Conservation (phyloP, 1,284 basidiomycete genomes). For the Heimioporus punctisporus region DNA sequence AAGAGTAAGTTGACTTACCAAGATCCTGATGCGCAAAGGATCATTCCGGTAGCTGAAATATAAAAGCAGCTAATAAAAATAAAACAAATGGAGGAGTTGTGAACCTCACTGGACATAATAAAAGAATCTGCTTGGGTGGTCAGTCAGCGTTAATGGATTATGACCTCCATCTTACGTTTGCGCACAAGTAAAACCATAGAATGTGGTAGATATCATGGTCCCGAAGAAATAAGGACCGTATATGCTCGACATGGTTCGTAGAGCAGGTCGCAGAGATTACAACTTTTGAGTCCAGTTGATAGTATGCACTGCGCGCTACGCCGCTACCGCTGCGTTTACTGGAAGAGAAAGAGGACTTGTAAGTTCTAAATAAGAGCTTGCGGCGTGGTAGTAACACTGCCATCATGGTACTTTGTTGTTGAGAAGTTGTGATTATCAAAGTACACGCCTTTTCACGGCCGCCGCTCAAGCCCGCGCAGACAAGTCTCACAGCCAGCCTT, state of each 20-base stretch:
- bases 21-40: neutral
- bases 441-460: too few relatives aligned
- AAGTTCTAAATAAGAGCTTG: too few relatives aligned
- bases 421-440: too few relatives aligned
- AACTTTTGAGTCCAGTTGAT: too few relatives aligned
- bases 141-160: too few relatives aligned
- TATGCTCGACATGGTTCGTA: neutral
- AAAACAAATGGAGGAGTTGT: neutral
- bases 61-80: neutral
- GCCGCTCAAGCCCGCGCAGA: too few relatives aligned
- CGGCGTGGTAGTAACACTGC: too few relatives aligned
- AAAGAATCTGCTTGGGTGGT: constrained; percentile 8
- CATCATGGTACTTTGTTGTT: too few relatives aligned
- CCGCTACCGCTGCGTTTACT: neutral
- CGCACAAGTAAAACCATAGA: constrained; percentile 17
- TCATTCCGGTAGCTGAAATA: constrained; percentile 17
- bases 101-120: constrained; percentile 15
- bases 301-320: neutral
- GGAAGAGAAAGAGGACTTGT: too few relatives aligned
- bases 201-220: constrained; percentile 1
- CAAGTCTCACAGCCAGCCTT: too few relatives aligned
- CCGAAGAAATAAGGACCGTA: neutral
- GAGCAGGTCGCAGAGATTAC: too few relatives aligned
- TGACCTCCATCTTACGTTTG: constrained; percentile 14
- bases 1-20: constrained; percentile 8